Percentiles rank a stretch among this genome's conserved stretches.
Evolutionary conservation across 2,329 filamentous ascomycete genomes (phyloP).

Genomic region (Fusarium sp.): DNA sequence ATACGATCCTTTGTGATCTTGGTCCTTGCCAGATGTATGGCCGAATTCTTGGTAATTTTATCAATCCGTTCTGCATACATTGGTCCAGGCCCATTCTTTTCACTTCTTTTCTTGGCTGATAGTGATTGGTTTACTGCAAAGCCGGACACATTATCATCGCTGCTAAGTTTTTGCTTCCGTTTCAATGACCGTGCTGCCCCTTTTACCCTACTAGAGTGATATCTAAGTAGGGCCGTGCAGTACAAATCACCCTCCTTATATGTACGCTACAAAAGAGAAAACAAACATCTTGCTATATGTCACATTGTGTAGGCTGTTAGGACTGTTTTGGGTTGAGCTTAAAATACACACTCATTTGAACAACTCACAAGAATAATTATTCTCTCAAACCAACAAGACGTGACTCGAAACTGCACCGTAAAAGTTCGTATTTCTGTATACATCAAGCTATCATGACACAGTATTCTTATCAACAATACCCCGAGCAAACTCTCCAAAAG

Average conservation of each 20-base stretch:
- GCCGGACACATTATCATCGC: not conserved
- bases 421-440: not conserved
- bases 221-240: not conserved
- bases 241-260: not conserved
- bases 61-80: not conserved
- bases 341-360: not conserved
- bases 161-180: not conserved
- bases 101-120: not conserved
- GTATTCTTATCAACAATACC: conserved; percentile 68
- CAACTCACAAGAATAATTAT: no score
- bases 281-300: not conserved
- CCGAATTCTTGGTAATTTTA: not conserved
- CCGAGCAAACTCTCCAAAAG: conserved; percentile 79
- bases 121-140: not conserved
- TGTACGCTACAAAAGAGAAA: not conserved
- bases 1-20: not conserved
- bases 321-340: not conserved
- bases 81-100: not conserved
- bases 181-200: not conserved
- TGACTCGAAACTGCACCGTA: not conserved
- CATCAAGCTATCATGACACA: conserved; percentile 47
- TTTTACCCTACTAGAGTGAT: not conserved
- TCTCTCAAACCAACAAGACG: no score
- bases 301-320: not conserved
- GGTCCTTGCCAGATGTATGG: not conserved